phyloP scores from a whole-genome alignment of 106 monocot genomes.

The Iris macrosiphon region DNA sequence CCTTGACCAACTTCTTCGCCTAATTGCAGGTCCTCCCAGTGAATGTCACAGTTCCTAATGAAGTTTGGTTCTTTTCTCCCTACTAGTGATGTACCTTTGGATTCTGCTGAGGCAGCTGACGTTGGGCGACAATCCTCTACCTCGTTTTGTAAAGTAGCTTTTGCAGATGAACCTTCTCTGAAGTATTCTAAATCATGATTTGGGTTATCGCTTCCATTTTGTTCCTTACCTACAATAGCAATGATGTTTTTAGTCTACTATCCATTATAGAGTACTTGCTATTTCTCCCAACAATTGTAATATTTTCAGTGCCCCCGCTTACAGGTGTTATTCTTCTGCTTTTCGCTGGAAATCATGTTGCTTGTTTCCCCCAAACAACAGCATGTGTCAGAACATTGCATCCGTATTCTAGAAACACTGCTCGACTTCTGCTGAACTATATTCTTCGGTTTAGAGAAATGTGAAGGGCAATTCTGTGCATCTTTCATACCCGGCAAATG shows the following conservation, averaged over 20 bases:
- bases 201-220: constrained; percentile 2
- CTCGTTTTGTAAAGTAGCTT: constrained; percentile 8
- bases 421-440: not conserved
- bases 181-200: not conserved
- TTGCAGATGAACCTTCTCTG: not conserved
- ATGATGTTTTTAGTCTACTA: not conserved
- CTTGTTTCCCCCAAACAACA: not conserved
- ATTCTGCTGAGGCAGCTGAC: constrained; percentile 2
- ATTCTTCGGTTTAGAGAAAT: not conserved
- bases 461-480: constrained; percentile 4
- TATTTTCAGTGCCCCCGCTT: not conserved
- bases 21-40: constrained; percentile 23
- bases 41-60: constrained; percentile 16
- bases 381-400: constrained; percentile 1
- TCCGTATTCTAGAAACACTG: not conserved
- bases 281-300: not conserved
- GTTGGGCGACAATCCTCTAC: constrained; percentile 1
- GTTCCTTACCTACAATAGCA: constrained; percentile 6
- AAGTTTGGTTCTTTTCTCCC: constrained; percentile 12
- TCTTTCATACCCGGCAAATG: not conserved
- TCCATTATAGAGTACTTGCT: not conserved
- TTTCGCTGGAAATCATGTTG: not conserved
- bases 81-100: constrained; percentile 3
- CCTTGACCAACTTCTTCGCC: constrained; percentile 35
- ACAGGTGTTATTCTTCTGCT: not conserved